Conservation (phyloP, 2,329 filamentous ascomycete genomes). For the Botrytis elliptica region DNA sequence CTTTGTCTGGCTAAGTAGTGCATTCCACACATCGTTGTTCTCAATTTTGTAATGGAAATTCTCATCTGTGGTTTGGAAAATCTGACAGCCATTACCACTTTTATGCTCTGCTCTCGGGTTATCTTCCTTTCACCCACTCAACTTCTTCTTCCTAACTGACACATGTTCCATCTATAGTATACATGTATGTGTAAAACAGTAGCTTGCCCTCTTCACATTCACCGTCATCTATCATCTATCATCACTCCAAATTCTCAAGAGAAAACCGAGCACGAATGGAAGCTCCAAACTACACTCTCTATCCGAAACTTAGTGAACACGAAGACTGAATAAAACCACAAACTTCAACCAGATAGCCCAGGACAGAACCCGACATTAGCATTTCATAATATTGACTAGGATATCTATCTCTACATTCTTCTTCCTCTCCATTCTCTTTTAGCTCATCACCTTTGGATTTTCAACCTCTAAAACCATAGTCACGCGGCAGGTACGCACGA, state of each 20-base stretch:
- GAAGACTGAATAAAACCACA: background rate
- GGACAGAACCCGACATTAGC: background rate
- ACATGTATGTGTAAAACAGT: background rate
- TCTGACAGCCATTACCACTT: background rate
- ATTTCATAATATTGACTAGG: rapidly evolving
- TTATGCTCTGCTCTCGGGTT: background rate
- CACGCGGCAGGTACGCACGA: background rate
- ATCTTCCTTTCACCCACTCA: background rate
- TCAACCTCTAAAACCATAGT: background rate
- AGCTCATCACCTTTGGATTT: background rate
- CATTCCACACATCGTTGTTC: background rate
- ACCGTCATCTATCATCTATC: background rate
- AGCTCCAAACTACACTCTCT: background rate
- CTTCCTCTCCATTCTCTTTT: background rate
- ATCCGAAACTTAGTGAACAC: background rate
- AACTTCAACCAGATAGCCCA: background rate
- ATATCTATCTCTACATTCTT: background rate
- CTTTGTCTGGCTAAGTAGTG: background rate
- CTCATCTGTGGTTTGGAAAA: background rate
- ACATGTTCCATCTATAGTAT: background rate
- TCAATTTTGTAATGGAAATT: background rate
- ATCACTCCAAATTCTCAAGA: background rate
- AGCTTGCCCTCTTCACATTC: background rate
- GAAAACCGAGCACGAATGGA: no score
- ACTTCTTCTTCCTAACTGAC: background rate